Evolutionary conservation across 2,329 filamentous ascomycete species (phyloP).

Genomic region (Clonostachys byssicola): DNA sequence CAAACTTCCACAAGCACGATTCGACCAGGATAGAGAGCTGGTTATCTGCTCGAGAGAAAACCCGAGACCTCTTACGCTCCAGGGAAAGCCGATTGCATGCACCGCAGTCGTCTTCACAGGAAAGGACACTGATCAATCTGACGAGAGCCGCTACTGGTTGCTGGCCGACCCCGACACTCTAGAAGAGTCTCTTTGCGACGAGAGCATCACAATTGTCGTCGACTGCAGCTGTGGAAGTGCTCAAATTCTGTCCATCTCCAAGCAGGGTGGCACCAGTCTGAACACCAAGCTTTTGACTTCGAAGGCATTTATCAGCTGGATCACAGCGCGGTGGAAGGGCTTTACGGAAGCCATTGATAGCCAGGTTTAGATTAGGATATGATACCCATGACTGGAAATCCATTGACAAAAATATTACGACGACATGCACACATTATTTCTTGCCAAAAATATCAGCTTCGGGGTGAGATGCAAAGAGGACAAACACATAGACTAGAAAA

Average conservation of each 20-base stretch:
- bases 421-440: neutral
- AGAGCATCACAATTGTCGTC: constrained; percentile 81
- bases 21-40: constrained; percentile 76
- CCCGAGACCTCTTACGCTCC: constrained; percentile 53
- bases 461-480: neutral
- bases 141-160: constrained; percentile 61
- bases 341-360: constrained; percentile 21
- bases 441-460: neutral
- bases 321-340: constrained; percentile 26
- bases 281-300: constrained; percentile 63
- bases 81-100: constrained; percentile 68
- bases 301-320: constrained; percentile 43
- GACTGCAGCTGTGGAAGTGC: constrained; percentile 51
- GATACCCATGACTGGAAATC: constrained; percentile 13
- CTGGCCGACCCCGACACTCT: constrained; percentile 85
- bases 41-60: constrained; percentile 67
- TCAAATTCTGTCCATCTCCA: constrained; percentile 70
- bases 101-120: constrained; percentile 77
- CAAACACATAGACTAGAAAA: constrained; percentile 1
- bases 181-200: constrained; percentile 81
- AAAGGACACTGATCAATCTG: constrained; percentile 42
- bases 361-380: constrained; percentile 15
- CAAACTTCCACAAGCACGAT: constrained; percentile 72
- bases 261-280: constrained; percentile 72
- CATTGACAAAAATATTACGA: neutral